Evolutionary conservation across 805 yeast species (phyloP).

Genomic region (Kurtzmaniella fragi): DNA sequence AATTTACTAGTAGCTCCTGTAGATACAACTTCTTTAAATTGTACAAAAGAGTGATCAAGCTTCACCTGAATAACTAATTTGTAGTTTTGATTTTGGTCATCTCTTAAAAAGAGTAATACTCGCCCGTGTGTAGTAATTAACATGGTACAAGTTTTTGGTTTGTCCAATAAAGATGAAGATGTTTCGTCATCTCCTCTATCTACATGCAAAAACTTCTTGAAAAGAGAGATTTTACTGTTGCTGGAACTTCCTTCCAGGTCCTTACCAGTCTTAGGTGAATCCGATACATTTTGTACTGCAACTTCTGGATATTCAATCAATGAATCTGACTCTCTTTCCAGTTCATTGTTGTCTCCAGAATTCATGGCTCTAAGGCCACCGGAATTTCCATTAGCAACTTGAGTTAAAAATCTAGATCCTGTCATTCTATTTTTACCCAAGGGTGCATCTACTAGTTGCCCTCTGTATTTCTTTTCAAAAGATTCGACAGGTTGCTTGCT

Average conservation of each 20-base stretch:
- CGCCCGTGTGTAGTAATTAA: constrained; percentile 62
- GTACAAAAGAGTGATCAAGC: constrained; percentile 47
- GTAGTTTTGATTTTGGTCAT: constrained; percentile 35
- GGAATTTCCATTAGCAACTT: constrained; percentile 31
- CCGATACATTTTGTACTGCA: constrained; percentile 10
- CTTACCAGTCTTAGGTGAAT: not conserved
- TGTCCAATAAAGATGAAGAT: constrained; percentile 21
- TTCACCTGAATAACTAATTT: constrained; percentile 52
- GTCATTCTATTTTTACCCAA: constrained; percentile 31
- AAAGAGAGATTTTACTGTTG: constrained; percentile 9
- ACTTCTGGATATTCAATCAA: constrained; percentile 49
- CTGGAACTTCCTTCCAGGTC: not conserved
- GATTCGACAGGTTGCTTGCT: constrained; percentile 39
- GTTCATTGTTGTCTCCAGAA: constrained; percentile 25
- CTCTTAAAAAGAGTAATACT: constrained; percentile 47
- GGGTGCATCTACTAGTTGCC: constrained; percentile 56
- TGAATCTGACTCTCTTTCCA: constrained; percentile 56
- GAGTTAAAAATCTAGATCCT: constrained; percentile 26
- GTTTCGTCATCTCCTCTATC: constrained; percentile 1
- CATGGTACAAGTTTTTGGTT: constrained; percentile 44
- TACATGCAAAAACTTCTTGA: constrained; percentile 12
- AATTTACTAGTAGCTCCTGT: constrained; percentile 18
- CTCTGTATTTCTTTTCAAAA: constrained; percentile 55
- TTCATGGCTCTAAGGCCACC: constrained; percentile 13
- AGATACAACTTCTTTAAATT: constrained; percentile 54